Percentiles rank a stretch among this genome's conserved stretches.
These are phyloP conservation scores for Leptodermis oblonga DNA, from an alignment of 257 asterid species.

Conservation along the genomic window DNA sequence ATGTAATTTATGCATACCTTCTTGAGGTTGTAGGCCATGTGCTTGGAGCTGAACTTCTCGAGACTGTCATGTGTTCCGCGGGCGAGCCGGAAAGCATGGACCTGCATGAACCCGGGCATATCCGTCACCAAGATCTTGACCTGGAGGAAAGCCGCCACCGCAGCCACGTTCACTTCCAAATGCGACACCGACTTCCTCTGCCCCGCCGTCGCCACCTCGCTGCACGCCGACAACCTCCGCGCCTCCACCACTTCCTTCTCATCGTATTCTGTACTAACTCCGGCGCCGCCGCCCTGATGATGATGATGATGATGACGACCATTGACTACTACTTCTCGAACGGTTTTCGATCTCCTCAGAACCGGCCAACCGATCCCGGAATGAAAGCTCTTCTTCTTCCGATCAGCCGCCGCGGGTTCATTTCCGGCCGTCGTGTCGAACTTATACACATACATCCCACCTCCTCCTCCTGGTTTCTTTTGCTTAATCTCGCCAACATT, in stretches of 20 bases:
- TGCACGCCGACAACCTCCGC: constrained; percentile 35
- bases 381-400: constrained; percentile 17
- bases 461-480: constrained; percentile 43
- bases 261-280: constrained; percentile 12
- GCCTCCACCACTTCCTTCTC: constrained; percentile 12
- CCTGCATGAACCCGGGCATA: constrained; percentile 74
- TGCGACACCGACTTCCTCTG: constrained; percentile 40
- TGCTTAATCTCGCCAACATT: constrained; percentile 19
- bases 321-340: constrained; percentile 22
- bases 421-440: constrained; percentile 24
- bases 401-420: neutral
- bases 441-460: constrained; percentile 45
- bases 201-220: constrained; percentile 8
- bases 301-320: neutral
- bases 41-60: constrained; percentile 57
- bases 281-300: constrained; percentile 5
- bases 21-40: constrained; percentile 58
- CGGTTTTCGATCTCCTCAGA: constrained; percentile 52
- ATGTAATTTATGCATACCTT: no score
- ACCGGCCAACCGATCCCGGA: constrained; percentile 41
- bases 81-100: constrained; percentile 66
- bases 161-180: constrained; percentile 36
- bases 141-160: constrained; percentile 44
- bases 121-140: constrained; percentile 62
- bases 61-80: constrained; percentile 48